Percentiles rank a stretch among this genome's conserved stretches.
Conservation (phyloP, 2,329 filamentous ascomycete genomes). For the Phyllosticta ampelicida region DNA sequence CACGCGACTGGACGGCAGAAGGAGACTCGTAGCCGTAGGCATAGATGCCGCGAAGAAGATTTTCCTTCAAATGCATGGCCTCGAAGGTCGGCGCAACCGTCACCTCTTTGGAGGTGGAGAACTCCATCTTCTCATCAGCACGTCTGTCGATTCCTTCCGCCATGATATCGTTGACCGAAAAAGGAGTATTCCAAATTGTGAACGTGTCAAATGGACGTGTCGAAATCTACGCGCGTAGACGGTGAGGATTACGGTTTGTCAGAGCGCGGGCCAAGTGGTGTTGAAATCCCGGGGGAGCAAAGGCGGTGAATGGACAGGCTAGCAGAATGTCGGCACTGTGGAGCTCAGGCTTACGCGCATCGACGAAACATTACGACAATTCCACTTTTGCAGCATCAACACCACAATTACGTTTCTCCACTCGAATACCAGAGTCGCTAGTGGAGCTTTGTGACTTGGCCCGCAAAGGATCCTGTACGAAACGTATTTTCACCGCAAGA, state of each 20-base stretch:
- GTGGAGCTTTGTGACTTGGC: neutral
- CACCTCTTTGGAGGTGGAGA: slow-evolving; percentile 95
- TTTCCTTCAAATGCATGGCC: slow-evolving; percentile 89
- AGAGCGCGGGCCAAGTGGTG: slow-evolving; percentile 5
- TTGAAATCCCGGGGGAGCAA: slow-evolving; percentile 6
- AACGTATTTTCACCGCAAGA: neutral
- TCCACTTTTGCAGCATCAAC: neutral
- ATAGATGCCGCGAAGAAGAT: slow-evolving; percentile 91
- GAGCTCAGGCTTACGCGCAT: neutral
- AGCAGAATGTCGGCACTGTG: no score
- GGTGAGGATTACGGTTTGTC: slow-evolving; percentile 1
- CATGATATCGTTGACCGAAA: slow-evolving; percentile 49
- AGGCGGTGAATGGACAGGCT: slow-evolving; percentile 1
- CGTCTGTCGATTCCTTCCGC: slow-evolving; percentile 88
- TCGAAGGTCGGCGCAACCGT: slow-evolving; percentile 71
- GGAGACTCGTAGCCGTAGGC: slow-evolving; percentile 98
- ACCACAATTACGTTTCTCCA: neutral
- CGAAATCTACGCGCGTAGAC: neutral
- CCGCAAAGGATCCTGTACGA: neutral
- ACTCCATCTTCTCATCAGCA: slow-evolving; percentile 94
- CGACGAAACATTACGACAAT: neutral
- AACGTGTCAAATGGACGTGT: neutral
- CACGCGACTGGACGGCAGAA: slow-evolving; percentile 92
- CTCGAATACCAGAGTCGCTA: neutral
- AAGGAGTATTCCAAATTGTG: neutral